Percentiles rank a stretch among this genome's conserved stretches.
Evolutionary conservation across 768 basidiomycete species (phyloP).

Genomic region (Amanita exitialis): DNA sequence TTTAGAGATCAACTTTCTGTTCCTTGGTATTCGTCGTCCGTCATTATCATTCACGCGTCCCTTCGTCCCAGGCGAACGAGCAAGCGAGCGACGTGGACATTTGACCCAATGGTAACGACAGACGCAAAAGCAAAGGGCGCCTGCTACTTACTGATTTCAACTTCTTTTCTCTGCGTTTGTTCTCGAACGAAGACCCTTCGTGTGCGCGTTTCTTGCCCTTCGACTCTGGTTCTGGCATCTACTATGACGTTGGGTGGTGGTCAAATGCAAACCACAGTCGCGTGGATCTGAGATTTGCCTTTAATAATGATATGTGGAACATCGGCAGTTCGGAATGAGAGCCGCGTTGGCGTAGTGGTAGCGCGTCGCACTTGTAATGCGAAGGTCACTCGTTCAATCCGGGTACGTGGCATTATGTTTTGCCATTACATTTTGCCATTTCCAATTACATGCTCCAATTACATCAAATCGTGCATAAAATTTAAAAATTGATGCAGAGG

Average conservation of each 20-base stretch:
- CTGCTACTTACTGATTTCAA: slow-evolving; percentile 37
- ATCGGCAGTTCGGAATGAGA: neutral
- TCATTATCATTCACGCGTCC: too few species aligned
- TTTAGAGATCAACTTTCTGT: too few species aligned
- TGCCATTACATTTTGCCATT: slow-evolving; percentile 5
- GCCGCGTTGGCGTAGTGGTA: slow-evolving; percentile 33
- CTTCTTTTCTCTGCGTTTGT: slow-evolving; percentile 30
- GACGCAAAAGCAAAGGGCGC: neutral
- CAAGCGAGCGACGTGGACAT: too few species aligned
- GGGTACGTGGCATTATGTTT: slow-evolving; percentile 27
- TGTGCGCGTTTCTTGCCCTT: neutral
- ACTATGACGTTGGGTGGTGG: too few species aligned
- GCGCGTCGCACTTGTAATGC: slow-evolving; percentile 35
- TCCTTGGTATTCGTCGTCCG: too few species aligned
- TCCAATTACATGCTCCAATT: too few species aligned
- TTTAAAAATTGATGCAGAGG: too few species aligned
- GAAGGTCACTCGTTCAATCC: slow-evolving; percentile 38
- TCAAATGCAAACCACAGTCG: neutral
- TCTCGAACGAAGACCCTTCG: neutral
- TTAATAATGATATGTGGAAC: neutral
- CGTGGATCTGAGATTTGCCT: neutral
- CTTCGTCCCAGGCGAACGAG: too few species aligned
- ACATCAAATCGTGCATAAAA: too few species aligned
- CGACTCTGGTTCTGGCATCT: neutral
- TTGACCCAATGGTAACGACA: neutral